Conservation (phyloP, 768 basidiomycete genomes). For the Clavaria fumosa region DNA sequence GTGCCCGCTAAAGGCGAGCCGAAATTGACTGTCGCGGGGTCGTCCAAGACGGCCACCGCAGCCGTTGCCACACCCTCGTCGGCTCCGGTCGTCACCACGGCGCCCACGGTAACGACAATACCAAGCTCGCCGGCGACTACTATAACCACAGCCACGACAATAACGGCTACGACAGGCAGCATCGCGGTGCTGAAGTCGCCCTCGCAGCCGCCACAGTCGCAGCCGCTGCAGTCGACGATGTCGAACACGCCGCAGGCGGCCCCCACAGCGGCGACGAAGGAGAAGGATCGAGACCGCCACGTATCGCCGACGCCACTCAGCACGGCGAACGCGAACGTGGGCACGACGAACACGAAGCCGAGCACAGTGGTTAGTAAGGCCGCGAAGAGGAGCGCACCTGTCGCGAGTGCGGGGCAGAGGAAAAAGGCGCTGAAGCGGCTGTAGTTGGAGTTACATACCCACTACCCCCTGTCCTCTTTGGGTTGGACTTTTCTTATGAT, state of each 20-base stretch:
- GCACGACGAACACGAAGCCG: conserved; percentile 20
- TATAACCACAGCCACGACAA: conserved; percentile 22
- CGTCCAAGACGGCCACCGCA: too few species aligned
- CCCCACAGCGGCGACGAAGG: conserved; percentile 14
- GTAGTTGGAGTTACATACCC: too few species aligned
- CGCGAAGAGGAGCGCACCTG: conserved; percentile 51
- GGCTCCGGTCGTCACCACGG: conserved; percentile 15
- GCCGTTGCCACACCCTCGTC: too few species aligned
- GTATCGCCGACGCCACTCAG: conserved; percentile 54
- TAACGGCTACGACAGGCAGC: conserved; percentile 15
- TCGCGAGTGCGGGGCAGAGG: conserved; percentile 58
- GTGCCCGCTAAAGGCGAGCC: conserved; percentile 18
- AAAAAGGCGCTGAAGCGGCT: conserved; percentile 80
- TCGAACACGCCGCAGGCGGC: conserved; percentile 11
- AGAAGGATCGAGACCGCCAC: conserved; percentile 46
- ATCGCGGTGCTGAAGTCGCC: conserved; percentile 33
- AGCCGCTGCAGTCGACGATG: conserved; percentile 27
- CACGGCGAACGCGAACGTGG: conserved; percentile 57
- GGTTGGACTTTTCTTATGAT: too few species aligned
- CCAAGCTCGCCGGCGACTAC: conserved; percentile 12
- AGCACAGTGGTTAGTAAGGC: conserved; percentile 32
- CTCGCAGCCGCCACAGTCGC: conserved; percentile 27
- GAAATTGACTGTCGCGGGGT: too few species aligned
- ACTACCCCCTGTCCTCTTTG: too few species aligned
- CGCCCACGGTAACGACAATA: conserved; percentile 12